Base-by-base conservation (phyloP, 2,329 filamentous ascomycete species). In the Neocucurbitaria cava region DNA sequence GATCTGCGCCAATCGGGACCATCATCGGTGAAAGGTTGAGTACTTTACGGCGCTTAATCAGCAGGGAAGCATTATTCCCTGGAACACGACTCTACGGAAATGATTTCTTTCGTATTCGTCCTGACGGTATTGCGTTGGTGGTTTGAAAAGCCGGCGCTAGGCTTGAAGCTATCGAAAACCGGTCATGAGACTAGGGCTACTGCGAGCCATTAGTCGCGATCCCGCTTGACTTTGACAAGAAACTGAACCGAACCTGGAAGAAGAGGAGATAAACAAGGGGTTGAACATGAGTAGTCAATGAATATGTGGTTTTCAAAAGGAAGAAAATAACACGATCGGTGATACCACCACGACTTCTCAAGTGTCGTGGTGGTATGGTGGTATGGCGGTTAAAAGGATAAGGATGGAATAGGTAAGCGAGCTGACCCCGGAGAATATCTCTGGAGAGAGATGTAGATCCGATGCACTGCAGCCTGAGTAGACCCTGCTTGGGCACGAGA, bases 201-300 rank as follows among this genome's bases (percentile, higher is more conserved):
- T 43, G 41, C 41, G 41, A 43, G 41, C 41, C 24, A 43, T 43
- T 30, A 43, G 41, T 43, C 41, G 41, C 17, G 18, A 28, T 43
- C 10, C 24, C 41, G 31, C 26, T 24, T n/a, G 23, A n/a, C n/a
- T 41, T 24, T 43, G 41, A 43, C n/a, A 43, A 43, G 41, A 18
- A 43, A 18, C 24, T 43, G 24, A 17, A 43, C 15, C 41, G 23
- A 28, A 18, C 7, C 3, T 42, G n/a, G 11, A 42, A 9, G 3
- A 24, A 28, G 17, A 26, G 17, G 36, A 40, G 26, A n/a, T 28
- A 15, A 15, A 42, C 24, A 3, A n/a, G 9, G n/a, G 21, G 8
- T 5, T 9, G 13, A 15, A 42, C 15, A 9, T 7, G 23, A 24
- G 23, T 26, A 23, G 28, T 42, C 40, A 23, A 26, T 23, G 21